These are phyloP conservation scores for Immersiporthe knoxdaviesiana DNA, from an alignment of 2,329 filamentous ascomycete species.

Conservation along the genomic window DNA sequence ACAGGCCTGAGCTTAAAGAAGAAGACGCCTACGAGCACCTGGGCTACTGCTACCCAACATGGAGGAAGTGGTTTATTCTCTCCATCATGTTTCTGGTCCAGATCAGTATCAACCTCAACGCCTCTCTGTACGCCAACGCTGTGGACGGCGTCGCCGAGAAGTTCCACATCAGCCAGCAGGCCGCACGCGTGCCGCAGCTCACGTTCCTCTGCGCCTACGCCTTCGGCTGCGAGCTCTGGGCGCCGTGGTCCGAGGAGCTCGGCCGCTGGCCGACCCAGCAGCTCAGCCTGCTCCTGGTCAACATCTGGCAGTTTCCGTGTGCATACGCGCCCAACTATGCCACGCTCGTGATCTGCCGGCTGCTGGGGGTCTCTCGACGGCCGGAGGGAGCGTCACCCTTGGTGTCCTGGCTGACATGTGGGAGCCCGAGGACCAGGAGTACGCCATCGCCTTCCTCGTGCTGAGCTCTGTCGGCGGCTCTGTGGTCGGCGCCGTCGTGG, in stretches of 20 bases:
- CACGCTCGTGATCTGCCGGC: constrained; percentile 47
- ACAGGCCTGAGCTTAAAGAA: constrained; percentile 31
- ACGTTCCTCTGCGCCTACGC: constrained; percentile 56
- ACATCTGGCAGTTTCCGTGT: constrained; percentile 55
- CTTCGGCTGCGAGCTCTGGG: constrained; percentile 56
- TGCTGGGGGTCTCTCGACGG: constrained; percentile 61
- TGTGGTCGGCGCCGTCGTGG: constrained; percentile 57
- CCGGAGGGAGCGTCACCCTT: constrained; percentile 66
- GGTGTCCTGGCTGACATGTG: constrained; percentile 69
- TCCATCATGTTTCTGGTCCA: constrained; percentile 55
- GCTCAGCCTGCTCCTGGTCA: constrained; percentile 54
- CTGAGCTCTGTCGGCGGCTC: constrained; percentile 59
- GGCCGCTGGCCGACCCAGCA: constrained; percentile 57
- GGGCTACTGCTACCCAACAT: constrained; percentile 47
- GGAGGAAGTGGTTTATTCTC: constrained; percentile 58
- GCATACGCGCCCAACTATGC: constrained; percentile 47
- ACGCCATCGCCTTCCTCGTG: constrained; percentile 63
- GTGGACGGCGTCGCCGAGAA: constrained; percentile 48
- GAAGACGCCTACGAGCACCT: constrained; percentile 36
- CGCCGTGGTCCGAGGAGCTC: constrained; percentile 58
- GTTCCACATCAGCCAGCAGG: constrained; percentile 50
- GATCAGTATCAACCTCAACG: constrained; percentile 61
- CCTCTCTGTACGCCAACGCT: constrained; percentile 55
- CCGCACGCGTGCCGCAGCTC: constrained; percentile 50
- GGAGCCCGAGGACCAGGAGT: constrained; percentile 59